These are phyloP conservation scores for Waitea zeae DNA, from an alignment of 1,284 basidiomycete genomes.

Conservation along the genomic window DNA sequence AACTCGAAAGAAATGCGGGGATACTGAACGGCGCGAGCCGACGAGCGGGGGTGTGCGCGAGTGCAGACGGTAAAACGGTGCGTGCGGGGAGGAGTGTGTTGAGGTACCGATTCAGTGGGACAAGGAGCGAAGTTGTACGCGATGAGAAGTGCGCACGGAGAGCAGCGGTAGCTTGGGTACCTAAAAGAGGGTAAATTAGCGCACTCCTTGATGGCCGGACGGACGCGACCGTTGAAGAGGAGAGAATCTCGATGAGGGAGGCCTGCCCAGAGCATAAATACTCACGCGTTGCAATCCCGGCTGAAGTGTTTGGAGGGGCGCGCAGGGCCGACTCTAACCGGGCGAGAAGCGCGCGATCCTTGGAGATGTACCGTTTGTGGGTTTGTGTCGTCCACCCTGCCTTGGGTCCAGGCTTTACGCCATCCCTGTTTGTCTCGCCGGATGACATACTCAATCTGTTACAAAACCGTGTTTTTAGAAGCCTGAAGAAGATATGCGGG, in stretches of 20 bases:
- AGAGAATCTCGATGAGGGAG: conserved; percentile 10
- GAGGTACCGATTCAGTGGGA: conserved; percentile 87
- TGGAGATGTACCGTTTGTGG: conserved; percentile 74
- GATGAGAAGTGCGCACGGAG: conserved; percentile 77
- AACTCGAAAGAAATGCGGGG: conserved; percentile 63
- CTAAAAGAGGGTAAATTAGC: no score
- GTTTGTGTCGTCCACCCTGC: conserved; percentile 66
- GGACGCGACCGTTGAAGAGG: not conserved
- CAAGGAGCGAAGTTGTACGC: conserved; percentile 78
- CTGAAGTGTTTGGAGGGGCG: conserved; percentile 31
- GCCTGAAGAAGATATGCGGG: no score
- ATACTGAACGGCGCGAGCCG: conserved; percentile 74
- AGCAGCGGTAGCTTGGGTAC: conserved; percentile 47
- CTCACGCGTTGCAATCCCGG: not conserved
- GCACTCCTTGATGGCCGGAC: not conserved
- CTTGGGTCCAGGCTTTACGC: conserved; percentile 28
- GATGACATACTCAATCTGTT: no score
- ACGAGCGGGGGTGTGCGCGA: conserved; percentile 13
- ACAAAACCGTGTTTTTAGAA: no score
- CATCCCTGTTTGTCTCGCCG: conserved; percentile 5
- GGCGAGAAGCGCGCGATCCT: conserved; percentile 62
- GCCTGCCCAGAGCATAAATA: no score
- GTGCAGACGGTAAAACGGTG: conserved; percentile 4
- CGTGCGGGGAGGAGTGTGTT: conserved; percentile 65
- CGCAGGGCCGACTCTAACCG: conserved; percentile 44